A percentile compares a stretch with the other conserved stretches of the same genome.
These are phyloP conservation scores for Piloderma croceum DNA, from an alignment of 768 basidiomycete genomes.

Conservation along the genomic window DNA sequence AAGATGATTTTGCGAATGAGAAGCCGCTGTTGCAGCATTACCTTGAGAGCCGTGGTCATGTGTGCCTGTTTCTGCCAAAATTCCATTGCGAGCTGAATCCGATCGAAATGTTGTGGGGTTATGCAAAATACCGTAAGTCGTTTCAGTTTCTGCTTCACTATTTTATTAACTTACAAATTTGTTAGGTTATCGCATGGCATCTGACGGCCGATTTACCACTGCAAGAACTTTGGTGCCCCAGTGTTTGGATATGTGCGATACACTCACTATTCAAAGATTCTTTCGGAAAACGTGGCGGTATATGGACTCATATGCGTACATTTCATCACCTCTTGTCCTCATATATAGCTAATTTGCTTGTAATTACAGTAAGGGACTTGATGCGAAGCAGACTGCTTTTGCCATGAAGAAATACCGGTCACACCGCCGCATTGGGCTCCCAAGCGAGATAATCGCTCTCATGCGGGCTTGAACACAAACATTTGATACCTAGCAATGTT, in stretches of 20 bases:
- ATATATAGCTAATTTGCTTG: background rate
- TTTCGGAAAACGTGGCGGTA: slow-evolving; percentile 6
- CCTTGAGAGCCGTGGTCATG: no score
- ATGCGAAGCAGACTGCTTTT: slow-evolving; percentile 8
- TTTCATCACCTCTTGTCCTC: background rate
- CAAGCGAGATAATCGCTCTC: background rate
- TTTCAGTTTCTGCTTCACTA: slow-evolving; percentile 9
- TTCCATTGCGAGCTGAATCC: slow-evolving; percentile 10
- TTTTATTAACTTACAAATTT: no score
- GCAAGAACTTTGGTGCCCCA: slow-evolving; percentile 19
- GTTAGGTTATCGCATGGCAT: slow-evolving; percentile 16
- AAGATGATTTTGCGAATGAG: slow-evolving; percentile 15
- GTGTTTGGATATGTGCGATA: slow-evolving; percentile 13
- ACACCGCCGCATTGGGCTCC: slow-evolving; percentile 4
- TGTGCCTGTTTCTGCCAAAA: no score
- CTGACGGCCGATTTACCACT: slow-evolving; percentile 20
- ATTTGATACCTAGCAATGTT: background rate
- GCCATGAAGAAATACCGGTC: slow-evolving; percentile 17
- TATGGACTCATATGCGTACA: slow-evolving; percentile 9
- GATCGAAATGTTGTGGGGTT: slow-evolving; percentile 9
- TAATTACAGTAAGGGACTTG: slow-evolving; percentile 8
- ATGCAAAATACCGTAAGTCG: slow-evolving; percentile 6
- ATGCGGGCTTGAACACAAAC: background rate
- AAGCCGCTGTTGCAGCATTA: slow-evolving; percentile 13
- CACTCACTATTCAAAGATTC: slow-evolving; percentile 13